phyloP scores from a whole-genome alignment of 345 rosid genomes.

The Aquilaria malaccensis region DNA sequence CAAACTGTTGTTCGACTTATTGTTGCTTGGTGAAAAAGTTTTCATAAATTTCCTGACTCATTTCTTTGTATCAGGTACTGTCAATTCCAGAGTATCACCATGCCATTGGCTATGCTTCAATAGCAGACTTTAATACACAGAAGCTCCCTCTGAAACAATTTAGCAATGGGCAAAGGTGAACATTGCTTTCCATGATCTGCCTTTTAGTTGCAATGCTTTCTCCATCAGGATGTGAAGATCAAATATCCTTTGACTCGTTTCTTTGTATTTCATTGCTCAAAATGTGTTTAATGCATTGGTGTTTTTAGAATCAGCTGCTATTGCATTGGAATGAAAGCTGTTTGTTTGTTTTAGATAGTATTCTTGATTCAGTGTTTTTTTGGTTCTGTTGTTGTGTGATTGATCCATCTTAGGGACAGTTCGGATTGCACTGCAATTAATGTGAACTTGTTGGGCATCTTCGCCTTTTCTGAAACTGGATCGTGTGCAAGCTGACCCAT shows the following conservation, averaged over 20 bases:
- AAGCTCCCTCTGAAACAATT: constrained; percentile 53
- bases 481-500: too few species aligned
- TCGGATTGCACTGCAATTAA: too few species aligned
- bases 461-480: too few species aligned
- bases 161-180: constrained; percentile 73
- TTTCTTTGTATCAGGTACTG: constrained; percentile 58
- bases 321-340: not conserved
- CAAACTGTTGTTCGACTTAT: constrained; percentile 6
- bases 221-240: not conserved
- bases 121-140: constrained; percentile 84
- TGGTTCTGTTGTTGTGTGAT: constrained; percentile 5
- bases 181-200: constrained; percentile 3
- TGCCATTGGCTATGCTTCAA: constrained; percentile 77
- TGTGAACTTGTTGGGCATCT: too few species aligned
- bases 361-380: constrained; percentile 8
- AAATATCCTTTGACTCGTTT: not conserved
- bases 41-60: constrained; percentile 19
- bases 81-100: constrained; percentile 68
- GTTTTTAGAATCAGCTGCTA: not conserved
- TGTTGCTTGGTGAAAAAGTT: constrained; percentile 10
- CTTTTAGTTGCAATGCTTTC: not conserved
- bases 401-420: not conserved
- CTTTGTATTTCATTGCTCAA: not conserved
- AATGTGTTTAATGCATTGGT: not conserved
- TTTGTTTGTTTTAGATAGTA: not conserved